Conservation (phyloP, 139 green algal species). For the Picochlorum sp. region DNA sequence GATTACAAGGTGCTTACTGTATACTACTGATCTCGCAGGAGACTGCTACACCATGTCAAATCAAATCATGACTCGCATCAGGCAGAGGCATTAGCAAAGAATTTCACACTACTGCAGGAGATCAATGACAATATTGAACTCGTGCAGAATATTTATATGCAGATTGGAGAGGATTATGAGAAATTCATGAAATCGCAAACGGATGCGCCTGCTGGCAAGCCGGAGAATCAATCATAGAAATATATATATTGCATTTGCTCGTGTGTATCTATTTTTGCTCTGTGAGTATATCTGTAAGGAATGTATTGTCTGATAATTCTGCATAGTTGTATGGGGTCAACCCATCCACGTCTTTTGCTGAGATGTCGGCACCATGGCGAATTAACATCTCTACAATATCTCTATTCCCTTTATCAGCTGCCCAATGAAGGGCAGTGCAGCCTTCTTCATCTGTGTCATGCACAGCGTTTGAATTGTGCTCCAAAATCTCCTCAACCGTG, state of each 20-base stretch:
- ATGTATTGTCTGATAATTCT: constrained; percentile 31
- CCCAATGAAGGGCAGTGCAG: constrained; percentile 26
- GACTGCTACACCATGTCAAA: constrained; percentile 50
- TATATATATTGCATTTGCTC: too few species aligned
- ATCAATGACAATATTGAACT: constrained; percentile 13
- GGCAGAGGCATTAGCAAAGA: constrained; percentile 36
- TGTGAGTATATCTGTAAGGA: too few species aligned
- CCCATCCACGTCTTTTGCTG: constrained; percentile 23
- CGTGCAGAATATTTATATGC: constrained; percentile 4
- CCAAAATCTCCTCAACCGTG: not conserved
- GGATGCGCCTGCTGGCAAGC: not conserved
- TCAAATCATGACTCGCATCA: constrained; percentile 44
- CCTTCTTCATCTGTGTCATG: constrained; percentile 1
- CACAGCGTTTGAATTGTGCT: not conserved
- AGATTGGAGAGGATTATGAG: constrained; percentile 11
- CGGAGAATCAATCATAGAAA: not conserved
- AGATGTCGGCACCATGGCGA: not conserved
- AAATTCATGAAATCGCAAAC: constrained; percentile 3
- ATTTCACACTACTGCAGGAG: constrained; percentile 27
- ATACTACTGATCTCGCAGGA: constrained; percentile 18
- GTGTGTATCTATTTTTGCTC: too few species aligned
- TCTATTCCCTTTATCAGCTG: constrained; percentile 20
- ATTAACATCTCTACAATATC: constrained; percentile 7
- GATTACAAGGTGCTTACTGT: not conserved
- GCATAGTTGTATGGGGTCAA: constrained; percentile 50